Evolutionary conservation across 345 rosid genomes (phyloP), one percentile per base, ranked within the genome.

Genomic region (Hypericum perforatum): DNA sequence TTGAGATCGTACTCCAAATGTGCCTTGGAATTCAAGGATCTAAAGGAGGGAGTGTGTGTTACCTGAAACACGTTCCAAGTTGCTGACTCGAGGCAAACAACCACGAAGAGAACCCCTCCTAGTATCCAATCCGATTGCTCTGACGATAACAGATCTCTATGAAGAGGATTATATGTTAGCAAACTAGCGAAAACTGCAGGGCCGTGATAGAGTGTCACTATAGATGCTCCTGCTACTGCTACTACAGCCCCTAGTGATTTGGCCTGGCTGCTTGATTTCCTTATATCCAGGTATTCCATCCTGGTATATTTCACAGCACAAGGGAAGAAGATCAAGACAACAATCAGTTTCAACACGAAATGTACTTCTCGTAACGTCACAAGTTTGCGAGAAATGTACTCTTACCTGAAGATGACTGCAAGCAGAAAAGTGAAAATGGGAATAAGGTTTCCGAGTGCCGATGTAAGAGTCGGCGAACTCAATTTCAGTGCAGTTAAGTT

Each of bases 391-490:
- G 37, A 40, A 16, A 32, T 9, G 29, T 12, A 9, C 3, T 37
- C 37, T 36, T 58, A 74, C 78, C 78, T 60, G 43, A 61, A 55
- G 13, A 66, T 52, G 48, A 74, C 37, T 5, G 74, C 71, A 63
- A 74, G 69, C 53, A 74, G 37, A 58, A 74, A 69, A 53, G 78
- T 74, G 62, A 69, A 66, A 54, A 67, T 47, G 11, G 74, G 78
- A 14, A 57, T 45, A 37, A 74, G 75, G 47, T 74, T 74, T 39
- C n/a, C 61, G 62, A 70, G 44, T 1, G 78, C 69, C 11, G 75
- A 56, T 12, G 56, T 39, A 48, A 74, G 75, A 59, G 72, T 66
- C 22, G 78, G 75, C 3, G 78, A 74, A 32, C 74, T 66, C 41
- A 47, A 45, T 3, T 51, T 63, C 40, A 76, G 54, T 12, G 64